Conservation (phyloP, 2,329 filamentous ascomycete genomes). For the Fusarium stilboides region DNA sequence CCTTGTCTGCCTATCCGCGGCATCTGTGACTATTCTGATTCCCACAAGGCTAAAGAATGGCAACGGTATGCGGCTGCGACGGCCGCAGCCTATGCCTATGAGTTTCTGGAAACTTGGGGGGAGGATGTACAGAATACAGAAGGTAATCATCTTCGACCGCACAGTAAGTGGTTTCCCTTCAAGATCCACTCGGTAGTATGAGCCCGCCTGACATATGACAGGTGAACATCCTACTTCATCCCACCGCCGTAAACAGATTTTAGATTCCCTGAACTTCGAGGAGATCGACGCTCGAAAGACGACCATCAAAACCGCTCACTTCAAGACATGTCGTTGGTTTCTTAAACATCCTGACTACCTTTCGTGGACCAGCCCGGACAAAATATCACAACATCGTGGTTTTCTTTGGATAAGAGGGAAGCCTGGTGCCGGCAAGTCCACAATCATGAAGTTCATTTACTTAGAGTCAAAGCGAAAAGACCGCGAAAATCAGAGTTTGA, state of each 20-base stretch:
- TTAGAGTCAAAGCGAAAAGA: slow-evolving; percentile 7
- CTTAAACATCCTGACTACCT: slow-evolving; percentile 16
- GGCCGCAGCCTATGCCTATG: slow-evolving; percentile 2
- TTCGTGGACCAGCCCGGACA: slow-evolving; percentile 12
- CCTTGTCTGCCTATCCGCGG: slow-evolving; percentile 58
- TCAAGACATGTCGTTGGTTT: slow-evolving; percentile 42
- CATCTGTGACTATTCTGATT: slow-evolving; percentile 57
- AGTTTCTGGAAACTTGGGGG: slow-evolving; percentile 2
- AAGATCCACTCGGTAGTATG: no score
- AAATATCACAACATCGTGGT: slow-evolving; percentile 41
- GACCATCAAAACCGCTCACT: slow-evolving; percentile 56
- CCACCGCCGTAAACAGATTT: not conserved
- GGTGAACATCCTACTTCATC: not conserved
- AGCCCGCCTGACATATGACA: not conserved
- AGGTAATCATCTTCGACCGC: not conserved
- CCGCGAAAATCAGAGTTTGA: not conserved
- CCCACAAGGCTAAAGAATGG: slow-evolving; percentile 3
- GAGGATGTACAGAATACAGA: accelerated
- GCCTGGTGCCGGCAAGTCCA: slow-evolving; percentile 64
- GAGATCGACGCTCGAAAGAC: slow-evolving; percentile 57
- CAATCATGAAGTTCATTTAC: slow-evolving; percentile 60
- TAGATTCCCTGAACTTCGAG: slow-evolving; percentile 56
- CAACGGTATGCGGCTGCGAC: slow-evolving; percentile 3
- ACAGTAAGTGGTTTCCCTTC: not conserved
- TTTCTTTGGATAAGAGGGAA: slow-evolving; percentile 66